A percentile compares a stretch with the other conserved stretches of the same genome.
These are phyloP conservation scores for Escovopsis weberi DNA, from an alignment of 2,329 filamentous ascomycete genomes.

Conservation along the genomic window DNA sequence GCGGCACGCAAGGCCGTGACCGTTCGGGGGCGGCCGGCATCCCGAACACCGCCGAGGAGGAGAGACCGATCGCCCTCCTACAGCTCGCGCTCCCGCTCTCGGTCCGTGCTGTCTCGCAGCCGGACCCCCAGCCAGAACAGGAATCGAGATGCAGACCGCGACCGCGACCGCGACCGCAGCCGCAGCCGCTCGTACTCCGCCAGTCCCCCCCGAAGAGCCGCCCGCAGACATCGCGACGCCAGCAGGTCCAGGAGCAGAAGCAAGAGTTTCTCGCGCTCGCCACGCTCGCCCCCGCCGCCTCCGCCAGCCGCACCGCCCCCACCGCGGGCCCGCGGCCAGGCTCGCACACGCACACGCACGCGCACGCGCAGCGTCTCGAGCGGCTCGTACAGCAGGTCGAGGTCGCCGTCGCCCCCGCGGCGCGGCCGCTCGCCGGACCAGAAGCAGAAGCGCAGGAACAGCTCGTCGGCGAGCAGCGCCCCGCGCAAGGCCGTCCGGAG, in stretches of 20 bases:
- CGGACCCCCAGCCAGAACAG: background rate
- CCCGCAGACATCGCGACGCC: constrained; percentile 11
- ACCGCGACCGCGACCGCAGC: too few species aligned
- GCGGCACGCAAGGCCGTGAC: constrained; percentile 9
- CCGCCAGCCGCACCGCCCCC: too few species aligned
- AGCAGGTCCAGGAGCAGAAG: constrained; percentile 8
- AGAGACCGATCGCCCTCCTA: constrained; percentile 29
- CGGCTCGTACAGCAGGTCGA: constrained; percentile 18
- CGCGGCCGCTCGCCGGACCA: constrained; percentile 3
- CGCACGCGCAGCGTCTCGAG: constrained; percentile 16
- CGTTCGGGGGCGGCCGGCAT: constrained; percentile 15
- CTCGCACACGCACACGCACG: constrained; percentile 3
- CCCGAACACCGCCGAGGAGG: constrained; percentile 14
- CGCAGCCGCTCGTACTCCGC: constrained; percentile 14
- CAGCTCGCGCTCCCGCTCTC: constrained; percentile 28
- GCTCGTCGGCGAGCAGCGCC: constrained; percentile 17
- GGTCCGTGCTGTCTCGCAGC: constrained; percentile 11
- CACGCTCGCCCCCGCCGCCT: constrained; percentile 13
- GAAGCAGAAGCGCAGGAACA: constrained; percentile 14
- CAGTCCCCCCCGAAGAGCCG: constrained; percentile 15
- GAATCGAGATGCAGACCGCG: too few species aligned
- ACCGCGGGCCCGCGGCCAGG: too few species aligned
- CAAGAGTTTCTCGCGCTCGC: constrained; percentile 15
- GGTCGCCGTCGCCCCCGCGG: constrained; percentile 15
- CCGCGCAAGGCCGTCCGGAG: constrained; percentile 11